These are phyloP conservation scores for Albizia julibrissin DNA, from an alignment of 306 rosid genomes.

Conservation along the genomic window DNA sequence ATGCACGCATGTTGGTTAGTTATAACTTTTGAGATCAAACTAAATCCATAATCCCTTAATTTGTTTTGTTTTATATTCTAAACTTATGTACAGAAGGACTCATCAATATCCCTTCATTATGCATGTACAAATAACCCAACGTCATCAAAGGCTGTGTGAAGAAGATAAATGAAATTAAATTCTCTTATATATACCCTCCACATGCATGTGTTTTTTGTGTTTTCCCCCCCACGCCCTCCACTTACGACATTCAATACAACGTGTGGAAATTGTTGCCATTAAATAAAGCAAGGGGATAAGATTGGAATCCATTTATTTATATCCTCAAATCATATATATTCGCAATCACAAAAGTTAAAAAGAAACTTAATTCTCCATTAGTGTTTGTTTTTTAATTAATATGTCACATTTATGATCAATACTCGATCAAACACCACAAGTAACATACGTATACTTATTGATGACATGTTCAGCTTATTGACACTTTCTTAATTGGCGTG, in stretches of 20 bases:
- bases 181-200: not conserved
- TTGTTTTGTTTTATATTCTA: not conserved
- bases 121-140: not conserved
- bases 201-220: not conserved
- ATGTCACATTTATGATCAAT: not conserved
- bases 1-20: not conserved
- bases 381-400: not conserved
- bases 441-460: not conserved
- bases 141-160: no score
- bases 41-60: not conserved
- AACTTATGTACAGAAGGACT: no score
- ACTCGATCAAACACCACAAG: not conserved
- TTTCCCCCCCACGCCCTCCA: not conserved
- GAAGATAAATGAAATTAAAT: not conserved
- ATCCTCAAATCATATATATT: not conserved
- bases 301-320: not conserved
- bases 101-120: no score
- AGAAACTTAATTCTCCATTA: not conserved
- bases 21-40: not conserved
- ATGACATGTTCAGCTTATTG: not conserved
- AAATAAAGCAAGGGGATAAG: not conserved
- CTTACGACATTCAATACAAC: not conserved
- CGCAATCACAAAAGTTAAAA: not conserved
- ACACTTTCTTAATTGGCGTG: not conserved
- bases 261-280: not conserved